Conservation (phyloP, 2,329 filamentous ascomycete species). For the Albophoma yamanashiensis region DNA sequence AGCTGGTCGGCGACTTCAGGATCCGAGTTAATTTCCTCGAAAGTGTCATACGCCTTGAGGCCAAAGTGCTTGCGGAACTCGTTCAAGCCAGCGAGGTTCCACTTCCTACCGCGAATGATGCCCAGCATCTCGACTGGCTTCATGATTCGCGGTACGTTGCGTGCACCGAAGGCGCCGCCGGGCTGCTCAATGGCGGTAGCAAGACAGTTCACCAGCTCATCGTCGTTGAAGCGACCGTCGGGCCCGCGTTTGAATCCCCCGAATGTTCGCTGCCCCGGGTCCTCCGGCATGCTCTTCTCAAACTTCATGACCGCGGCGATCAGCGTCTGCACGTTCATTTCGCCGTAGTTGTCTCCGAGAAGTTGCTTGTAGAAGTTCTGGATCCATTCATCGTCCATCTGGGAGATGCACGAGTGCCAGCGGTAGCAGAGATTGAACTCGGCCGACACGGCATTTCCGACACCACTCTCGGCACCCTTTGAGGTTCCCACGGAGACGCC, state of each 20-base stretch:
- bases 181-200: slow-evolving; percentile 62
- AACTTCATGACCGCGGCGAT: slow-evolving; percentile 52
- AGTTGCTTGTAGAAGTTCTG: slow-evolving; percentile 55
- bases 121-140: slow-evolving; percentile 70
- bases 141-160: slow-evolving; percentile 64
- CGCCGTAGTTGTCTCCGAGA: slow-evolving; percentile 42
- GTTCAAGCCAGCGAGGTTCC: slow-evolving; percentile 71
- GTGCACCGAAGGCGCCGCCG: slow-evolving; percentile 63
- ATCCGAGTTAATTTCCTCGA: slow-evolving; percentile 77
- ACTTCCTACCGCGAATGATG: slow-evolving; percentile 65
- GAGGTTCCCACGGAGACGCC: slow-evolving; percentile 42
- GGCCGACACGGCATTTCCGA: slow-evolving; percentile 74
- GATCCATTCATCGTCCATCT: slow-evolving; percentile 70
- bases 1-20: slow-evolving; percentile 57
- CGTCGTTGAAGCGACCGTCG: slow-evolving; percentile 63
- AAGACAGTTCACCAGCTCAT: slow-evolving; percentile 64
- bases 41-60: slow-evolving; percentile 63
- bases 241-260: slow-evolving; percentile 51
- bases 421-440: slow-evolving; percentile 86
- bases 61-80: slow-evolving; percentile 79
- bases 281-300: slow-evolving; percentile 47
- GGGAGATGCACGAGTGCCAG: slow-evolving; percentile 70
- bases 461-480: slow-evolving; percentile 54
- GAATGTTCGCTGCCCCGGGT: slow-evolving; percentile 61
- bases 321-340: slow-evolving; percentile 50